Conservation (phyloP, 2,329 filamentous ascomycete genomes). For the Amauroascus verrucosus region DNA sequence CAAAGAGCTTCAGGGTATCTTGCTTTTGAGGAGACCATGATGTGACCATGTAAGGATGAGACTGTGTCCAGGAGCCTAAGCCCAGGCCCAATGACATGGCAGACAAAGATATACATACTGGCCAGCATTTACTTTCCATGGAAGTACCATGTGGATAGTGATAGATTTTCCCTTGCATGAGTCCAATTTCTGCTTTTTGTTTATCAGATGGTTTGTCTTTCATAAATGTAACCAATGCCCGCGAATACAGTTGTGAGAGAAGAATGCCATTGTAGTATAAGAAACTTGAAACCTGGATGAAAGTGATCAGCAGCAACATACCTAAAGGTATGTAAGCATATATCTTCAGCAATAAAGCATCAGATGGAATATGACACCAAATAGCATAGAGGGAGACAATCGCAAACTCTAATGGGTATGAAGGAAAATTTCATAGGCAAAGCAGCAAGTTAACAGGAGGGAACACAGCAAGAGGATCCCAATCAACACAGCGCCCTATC, state of each 20-base stretch:
- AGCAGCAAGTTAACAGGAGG: conserved; percentile 17
- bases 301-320: conserved; percentile 16
- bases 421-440: conserved; percentile 23
- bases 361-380: conserved; percentile 19
- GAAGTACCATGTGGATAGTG: conserved; percentile 19
- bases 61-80: conserved; percentile 21
- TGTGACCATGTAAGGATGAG: conserved; percentile 21
- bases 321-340: conserved; percentile 19
- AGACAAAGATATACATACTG: conserved; percentile 26
- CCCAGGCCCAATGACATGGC: conserved; percentile 13
- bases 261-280: conserved; percentile 21
- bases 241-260: conserved; percentile 16
- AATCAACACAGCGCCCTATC: conserved; percentile 16
- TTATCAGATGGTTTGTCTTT: not conserved
- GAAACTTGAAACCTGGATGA: conserved; percentile 17
- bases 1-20: conserved; percentile 21
- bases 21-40: conserved; percentile 22
- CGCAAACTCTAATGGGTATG: conserved; percentile 19
- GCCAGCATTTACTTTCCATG: conserved; percentile 20
- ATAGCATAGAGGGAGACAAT: conserved; percentile 19
- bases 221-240: conserved; percentile 17
- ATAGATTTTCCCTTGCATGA: conserved; percentile 4
- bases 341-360: conserved; percentile 12
- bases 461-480: conserved; percentile 18
- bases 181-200: not conserved